phyloP scores from a whole-genome alignment of 108 stramenopile genomes.

The Licmophora abbreviata region DNA sequence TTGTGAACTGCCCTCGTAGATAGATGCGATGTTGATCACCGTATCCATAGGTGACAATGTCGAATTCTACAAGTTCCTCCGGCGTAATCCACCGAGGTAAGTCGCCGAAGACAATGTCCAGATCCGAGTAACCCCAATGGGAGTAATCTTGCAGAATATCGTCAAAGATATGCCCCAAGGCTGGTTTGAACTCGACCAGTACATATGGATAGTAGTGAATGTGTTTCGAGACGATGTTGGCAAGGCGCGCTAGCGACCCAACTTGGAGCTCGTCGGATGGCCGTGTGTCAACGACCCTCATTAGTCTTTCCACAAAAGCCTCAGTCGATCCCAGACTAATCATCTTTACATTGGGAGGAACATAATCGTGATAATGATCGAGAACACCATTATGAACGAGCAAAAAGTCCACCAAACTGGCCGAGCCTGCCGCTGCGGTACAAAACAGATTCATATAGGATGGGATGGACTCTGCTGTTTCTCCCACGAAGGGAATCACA shows the following conservation, averaged over 20 bases:
- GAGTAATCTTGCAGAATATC: constrained; percentile 65
- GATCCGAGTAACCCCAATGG: constrained; percentile 93
- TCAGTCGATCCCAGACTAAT: constrained; percentile 42
- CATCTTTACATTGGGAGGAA: constrained; percentile 60
- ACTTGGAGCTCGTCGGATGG: constrained; percentile 14
- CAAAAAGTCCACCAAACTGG: constrained; percentile 63
- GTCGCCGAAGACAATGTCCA: constrained; percentile 91
- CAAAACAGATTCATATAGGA: constrained; percentile 79
- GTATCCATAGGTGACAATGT: constrained; percentile 89
- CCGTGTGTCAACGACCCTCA: constrained; percentile 39
- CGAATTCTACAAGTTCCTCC: constrained; percentile 75
- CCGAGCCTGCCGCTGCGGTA: constrained; percentile 60
- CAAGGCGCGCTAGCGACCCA: constrained; percentile 27
- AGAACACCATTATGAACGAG: constrained; percentile 77
- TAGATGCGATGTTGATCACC: constrained; percentile 91
- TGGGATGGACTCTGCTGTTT: constrained; percentile 53
- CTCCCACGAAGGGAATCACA: constrained; percentile 65
- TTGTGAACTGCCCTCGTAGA: constrained; percentile 88
- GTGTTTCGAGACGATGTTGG: constrained; percentile 26
- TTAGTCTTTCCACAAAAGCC: constrained; percentile 30
- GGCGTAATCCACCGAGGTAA: constrained; percentile 71
- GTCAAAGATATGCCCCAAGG: constrained; percentile 84
- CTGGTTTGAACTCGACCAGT: constrained; percentile 93
- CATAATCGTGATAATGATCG: not conserved
- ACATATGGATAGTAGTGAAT: constrained; percentile 65